Evolutionary conservation across 2,329 filamentous ascomycete species (phyloP).

Genomic region (Aspergillus jensenii): DNA sequence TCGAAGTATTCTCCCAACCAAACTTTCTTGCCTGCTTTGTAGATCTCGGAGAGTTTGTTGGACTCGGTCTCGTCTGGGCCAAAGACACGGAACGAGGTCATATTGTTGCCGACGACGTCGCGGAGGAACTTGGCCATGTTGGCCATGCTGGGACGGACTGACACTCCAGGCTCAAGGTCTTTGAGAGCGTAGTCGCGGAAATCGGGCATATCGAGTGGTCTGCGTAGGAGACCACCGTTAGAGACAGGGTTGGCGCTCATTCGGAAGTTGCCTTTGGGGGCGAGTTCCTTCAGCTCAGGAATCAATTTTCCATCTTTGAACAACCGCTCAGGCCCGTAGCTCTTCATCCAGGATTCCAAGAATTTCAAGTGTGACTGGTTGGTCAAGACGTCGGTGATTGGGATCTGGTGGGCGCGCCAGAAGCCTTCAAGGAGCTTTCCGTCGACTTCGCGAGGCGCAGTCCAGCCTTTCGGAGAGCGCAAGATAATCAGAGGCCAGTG

Average conservation of each 20-base stretch:
- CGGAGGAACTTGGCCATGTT: constrained; percentile 68
- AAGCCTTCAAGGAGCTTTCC: constrained; percentile 72
- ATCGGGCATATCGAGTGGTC: constrained; percentile 67
- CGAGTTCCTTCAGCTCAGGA: constrained; percentile 62
- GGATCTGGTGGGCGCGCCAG: constrained; percentile 77
- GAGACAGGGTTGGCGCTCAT: constrained; percentile 78
- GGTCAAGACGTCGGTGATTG: constrained; percentile 67
- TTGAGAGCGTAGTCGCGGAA: constrained; percentile 67
- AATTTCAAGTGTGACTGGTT: constrained; percentile 66
- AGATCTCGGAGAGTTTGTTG: constrained; percentile 72
- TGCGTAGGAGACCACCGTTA: constrained; percentile 68
- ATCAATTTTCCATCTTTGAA: constrained; percentile 67
- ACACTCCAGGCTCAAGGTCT: constrained; percentile 61
- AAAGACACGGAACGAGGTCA: constrained; percentile 70
- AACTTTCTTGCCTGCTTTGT: constrained; percentile 73
- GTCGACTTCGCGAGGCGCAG: constrained; percentile 69
- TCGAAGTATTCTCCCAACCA: constrained; percentile 79
- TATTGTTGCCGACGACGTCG: constrained; percentile 66
- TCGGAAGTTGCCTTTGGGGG: constrained; percentile 63
- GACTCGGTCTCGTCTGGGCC: constrained; percentile 80
- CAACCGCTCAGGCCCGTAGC: constrained; percentile 71
- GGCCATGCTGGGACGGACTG: constrained; percentile 63
- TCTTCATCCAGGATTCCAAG: constrained; percentile 74
- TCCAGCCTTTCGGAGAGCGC: constrained; percentile 78
- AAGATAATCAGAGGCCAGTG: constrained; percentile 79